Conservation (phyloP, 495 filamentous ascomycete species). For the Penicillium nucicola region DNA sequence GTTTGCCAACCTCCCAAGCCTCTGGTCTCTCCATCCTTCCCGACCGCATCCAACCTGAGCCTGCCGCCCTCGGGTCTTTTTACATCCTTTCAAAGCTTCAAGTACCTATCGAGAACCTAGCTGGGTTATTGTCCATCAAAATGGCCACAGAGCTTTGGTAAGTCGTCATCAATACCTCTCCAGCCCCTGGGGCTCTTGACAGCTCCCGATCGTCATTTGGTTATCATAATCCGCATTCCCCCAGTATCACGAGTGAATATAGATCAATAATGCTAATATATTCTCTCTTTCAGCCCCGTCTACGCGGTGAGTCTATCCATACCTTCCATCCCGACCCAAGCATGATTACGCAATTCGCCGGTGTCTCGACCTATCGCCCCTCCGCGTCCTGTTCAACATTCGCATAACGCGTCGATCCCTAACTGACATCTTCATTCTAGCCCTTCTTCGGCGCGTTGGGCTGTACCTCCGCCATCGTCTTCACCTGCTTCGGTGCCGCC, state of each 20-base stretch:
- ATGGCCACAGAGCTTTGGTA: conserved; percentile 69
- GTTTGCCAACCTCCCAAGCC: conserved; percentile 42
- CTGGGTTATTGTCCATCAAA: conserved; percentile 28
- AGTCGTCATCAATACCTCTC: conserved; percentile 38
- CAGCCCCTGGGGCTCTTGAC: conserved; percentile 26
- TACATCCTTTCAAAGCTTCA: conserved; percentile 18
- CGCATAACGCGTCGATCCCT: conserved; percentile 8
- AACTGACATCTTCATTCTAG: conserved; percentile 45
- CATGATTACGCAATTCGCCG: conserved; percentile 10
- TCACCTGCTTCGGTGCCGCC: conserved; percentile 97
- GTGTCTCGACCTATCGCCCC: conserved; percentile 15
- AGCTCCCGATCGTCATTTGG: conserved; percentile 27
- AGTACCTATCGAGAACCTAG: conserved; percentile 9
- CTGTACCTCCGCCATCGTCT: conserved; percentile 96
- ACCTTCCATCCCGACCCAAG: neutral
- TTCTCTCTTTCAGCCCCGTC: conserved; percentile 67
- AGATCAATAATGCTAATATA: conserved; percentile 38
- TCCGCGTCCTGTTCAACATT: conserved; percentile 6
- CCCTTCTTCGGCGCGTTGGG: conserved; percentile 99
- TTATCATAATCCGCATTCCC: conserved; percentile 3
- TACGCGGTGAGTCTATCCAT: conserved; percentile 83
- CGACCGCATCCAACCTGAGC: conserved; percentile 23
- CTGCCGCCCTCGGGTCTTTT: conserved; percentile 19
- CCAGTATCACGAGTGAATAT: conserved; percentile 2
- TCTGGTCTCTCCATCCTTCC: conserved; percentile 30